Conservation (phyloP, 129 eudicot genomes). For the Heracleum sosnowskyi region DNA sequence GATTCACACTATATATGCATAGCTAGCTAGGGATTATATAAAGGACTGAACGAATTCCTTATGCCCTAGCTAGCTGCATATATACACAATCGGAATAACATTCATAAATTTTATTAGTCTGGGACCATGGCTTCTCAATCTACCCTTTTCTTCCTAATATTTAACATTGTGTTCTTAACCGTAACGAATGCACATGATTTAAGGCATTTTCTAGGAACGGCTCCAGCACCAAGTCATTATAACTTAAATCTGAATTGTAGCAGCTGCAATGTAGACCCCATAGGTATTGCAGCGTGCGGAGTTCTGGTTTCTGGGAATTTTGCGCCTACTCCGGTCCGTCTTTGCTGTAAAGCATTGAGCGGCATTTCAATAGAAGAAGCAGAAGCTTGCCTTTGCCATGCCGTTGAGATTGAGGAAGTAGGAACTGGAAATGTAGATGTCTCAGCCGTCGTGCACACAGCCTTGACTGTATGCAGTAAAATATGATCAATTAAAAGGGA, state of each 20-base stretch:
- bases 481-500: neutral
- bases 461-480: neutral
- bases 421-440: neutral
- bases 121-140: neutral
- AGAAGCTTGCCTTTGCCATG: neutral
- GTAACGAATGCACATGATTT: neutral
- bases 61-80: neutral
- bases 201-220: neutral
- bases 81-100: too few species aligned
- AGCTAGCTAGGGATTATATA: neutral
- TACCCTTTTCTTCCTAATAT: neutral
- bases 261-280: neutral
- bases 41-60: neutral
- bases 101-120: neutral
- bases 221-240: neutral
- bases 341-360: slow-evolving; percentile 1
- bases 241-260: neutral
- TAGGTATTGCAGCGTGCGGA: neutral
- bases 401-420: neutral
- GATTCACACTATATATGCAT: neutral
- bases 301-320: neutral
- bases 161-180: neutral
- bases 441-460: neutral
- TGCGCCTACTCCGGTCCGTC: neutral
- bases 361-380: neutral